These are phyloP conservation scores for Piromyces finnis DNA, from an alignment of 192 early-diverging fungal genomes.

Conservation along the genomic window DNA sequence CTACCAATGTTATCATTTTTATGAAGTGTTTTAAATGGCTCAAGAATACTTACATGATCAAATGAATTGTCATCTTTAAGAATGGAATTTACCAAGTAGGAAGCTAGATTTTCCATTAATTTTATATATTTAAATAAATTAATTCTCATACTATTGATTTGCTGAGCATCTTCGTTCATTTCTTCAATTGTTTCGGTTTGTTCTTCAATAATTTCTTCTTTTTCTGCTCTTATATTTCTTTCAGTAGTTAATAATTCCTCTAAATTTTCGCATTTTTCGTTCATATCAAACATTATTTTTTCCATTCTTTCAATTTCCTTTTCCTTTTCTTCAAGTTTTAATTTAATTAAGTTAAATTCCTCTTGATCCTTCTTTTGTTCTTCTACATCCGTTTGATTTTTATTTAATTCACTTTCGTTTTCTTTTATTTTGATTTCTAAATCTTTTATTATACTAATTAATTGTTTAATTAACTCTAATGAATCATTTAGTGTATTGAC, in stretches of 20 bases:
- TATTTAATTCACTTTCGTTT: neutral
- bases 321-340: neutral
- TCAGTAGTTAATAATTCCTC: neutral
- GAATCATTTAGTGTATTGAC: neutral
- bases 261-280: neutral
- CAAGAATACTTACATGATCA: neutral
- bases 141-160: neutral
- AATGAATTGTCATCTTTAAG: neutral
- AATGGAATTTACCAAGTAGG: neutral
- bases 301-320: neutral
- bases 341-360: neutral
- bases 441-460: neutral
- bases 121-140: neutral
- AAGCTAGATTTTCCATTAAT: neutral
- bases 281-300: neutral
- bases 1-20: neutral
- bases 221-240: neutral
- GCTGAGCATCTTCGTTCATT: neutral
- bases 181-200: neutral
- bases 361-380: neutral
- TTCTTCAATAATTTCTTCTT: neutral
- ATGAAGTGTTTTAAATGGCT: neutral
- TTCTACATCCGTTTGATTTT: neutral
- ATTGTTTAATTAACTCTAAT: neutral
- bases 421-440: neutral